Evolutionary conservation across 139 green algal genomes (phyloP).

Genomic region (Yamagishiella unicocca): DNA sequence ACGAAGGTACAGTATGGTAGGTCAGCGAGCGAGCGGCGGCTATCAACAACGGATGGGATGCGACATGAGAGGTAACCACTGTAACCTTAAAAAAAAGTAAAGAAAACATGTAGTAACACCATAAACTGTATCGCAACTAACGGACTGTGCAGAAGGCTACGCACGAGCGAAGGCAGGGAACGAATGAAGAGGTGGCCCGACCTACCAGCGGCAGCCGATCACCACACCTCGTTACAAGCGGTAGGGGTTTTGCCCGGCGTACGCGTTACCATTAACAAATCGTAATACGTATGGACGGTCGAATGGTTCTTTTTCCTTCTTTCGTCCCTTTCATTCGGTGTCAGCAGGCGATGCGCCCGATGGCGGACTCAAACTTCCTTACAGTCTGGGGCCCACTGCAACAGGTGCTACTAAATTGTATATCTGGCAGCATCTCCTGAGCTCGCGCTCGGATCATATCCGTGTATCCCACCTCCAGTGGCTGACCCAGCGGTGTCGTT

Average conservation of each 20-base stretch:
- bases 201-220: too few species aligned
- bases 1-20: not conserved
- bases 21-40: not conserved
- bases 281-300: too few species aligned
- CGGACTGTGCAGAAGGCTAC: not conserved
- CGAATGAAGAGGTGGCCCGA: too few species aligned
- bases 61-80: too few species aligned
- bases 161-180: not conserved
- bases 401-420: not conserved
- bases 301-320: too few species aligned
- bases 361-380: not conserved
- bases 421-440: not conserved
- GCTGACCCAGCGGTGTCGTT: not conserved
- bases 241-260: too few species aligned
- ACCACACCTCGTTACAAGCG: too few species aligned
- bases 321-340: too few species aligned
- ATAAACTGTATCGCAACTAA: not conserved
- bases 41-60: not conserved
- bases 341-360: not conserved
- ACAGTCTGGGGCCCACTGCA: not conserved
- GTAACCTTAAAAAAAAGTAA: too few species aligned
- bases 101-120: not conserved
- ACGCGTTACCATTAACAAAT: too few species aligned
- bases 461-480: not conserved
- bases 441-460: not conserved